These are phyloP conservation scores for Elongisporangium undulatum DNA, from an alignment of 352 stramenopile genomes.

Conservation along the genomic window DNA sequence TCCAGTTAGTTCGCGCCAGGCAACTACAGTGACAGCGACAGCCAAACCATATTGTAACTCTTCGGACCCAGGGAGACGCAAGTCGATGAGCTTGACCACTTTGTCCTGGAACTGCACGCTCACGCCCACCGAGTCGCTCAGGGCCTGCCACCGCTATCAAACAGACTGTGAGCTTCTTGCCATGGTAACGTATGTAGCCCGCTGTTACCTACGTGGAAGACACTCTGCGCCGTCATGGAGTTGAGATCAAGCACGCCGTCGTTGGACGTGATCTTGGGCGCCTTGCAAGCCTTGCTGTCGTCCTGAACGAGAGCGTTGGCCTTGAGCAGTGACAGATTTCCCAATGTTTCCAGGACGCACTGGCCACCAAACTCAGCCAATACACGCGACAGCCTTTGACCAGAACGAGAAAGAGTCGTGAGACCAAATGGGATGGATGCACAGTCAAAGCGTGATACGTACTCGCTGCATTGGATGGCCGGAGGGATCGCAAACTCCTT, in stretches of 20 bases:
- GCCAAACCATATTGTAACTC: constrained; percentile 33
- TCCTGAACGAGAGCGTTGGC: constrained; percentile 42
- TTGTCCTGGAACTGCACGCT: constrained; percentile 58
- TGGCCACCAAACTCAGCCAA: constrained; percentile 54
- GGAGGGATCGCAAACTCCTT: constrained; percentile 36
- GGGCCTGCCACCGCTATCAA: constrained; percentile 63
- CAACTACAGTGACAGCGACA: background rate
- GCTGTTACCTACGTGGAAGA: constrained; percentile 48
- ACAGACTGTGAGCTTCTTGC: background rate
- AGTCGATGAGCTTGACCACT: constrained; percentile 63
- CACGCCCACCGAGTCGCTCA: constrained; percentile 72
- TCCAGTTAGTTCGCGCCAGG: background rate
- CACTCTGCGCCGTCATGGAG: constrained; percentile 35
- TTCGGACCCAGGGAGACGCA: constrained; percentile 36
- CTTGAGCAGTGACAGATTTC: constrained; percentile 45
- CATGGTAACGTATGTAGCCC: no score
- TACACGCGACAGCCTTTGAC: constrained; percentile 30
- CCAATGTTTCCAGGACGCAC: constrained; percentile 65
- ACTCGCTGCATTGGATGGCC: constrained; percentile 50
- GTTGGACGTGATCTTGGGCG: constrained; percentile 59
- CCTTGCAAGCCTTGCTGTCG: constrained; percentile 45
- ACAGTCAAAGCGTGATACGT: background rate
- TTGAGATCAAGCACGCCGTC: constrained; percentile 51
- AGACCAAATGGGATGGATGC: background rate
- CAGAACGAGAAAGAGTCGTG: background rate